phyloP scores from a whole-genome alignment of 106 monocot genomes.

The Agapanthus africanus region DNA sequence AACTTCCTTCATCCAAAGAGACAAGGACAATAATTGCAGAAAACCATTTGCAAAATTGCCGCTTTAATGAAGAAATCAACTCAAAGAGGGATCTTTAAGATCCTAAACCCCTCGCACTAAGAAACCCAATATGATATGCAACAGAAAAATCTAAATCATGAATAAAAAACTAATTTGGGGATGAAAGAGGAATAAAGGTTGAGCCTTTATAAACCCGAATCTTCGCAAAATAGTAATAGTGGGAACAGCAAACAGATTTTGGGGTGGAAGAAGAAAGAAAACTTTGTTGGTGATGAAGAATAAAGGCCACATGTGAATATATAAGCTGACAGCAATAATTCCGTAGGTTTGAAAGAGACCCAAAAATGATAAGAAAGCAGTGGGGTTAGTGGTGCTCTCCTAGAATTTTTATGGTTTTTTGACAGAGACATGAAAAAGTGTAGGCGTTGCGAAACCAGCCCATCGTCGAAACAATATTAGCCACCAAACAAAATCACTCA shows the following conservation, averaged over 20 bases:
- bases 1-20: not conserved
- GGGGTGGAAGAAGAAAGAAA: not conserved
- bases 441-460: too few relatives aligned
- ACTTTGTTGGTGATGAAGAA: not conserved
- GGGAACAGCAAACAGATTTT: not conserved
- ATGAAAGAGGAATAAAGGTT: not conserved
- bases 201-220: not conserved
- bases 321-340: not conserved
- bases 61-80: not conserved
- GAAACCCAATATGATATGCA: not conserved
- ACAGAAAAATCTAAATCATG: not conserved
- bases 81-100: not conserved
- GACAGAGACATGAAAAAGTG: too few relatives aligned
- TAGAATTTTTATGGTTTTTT: too few relatives aligned
- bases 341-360: not conserved
- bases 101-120: not conserved
- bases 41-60: not conserved
- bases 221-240: not conserved
- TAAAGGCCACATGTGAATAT: not conserved
- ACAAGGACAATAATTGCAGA: not conserved
- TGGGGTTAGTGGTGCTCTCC: too few relatives aligned
- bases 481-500: too few relatives aligned
- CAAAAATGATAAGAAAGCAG: not conserved
- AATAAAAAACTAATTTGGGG: not conserved
- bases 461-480: too few relatives aligned